Conservation (phyloP, 768 basidiomycete species). For the Cubamyces sp. region DNA sequence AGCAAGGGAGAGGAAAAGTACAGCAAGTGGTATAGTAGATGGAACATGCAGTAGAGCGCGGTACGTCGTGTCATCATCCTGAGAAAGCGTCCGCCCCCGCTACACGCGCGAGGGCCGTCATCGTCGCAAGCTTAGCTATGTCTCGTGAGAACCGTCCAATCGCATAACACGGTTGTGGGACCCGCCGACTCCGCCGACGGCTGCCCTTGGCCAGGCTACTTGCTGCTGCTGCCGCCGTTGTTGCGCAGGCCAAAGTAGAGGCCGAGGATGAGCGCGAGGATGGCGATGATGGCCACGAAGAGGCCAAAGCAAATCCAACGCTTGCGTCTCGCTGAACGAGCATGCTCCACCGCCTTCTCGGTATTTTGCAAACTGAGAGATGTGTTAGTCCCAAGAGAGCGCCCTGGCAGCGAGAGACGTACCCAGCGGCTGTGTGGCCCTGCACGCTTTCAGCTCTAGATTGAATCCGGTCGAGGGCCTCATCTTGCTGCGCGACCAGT, state of each 20-base stretch:
- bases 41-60: conserved; percentile 12
- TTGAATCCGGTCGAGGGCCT: conserved; percentile 67
- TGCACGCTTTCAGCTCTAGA: conserved; percentile 64
- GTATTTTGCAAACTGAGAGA: conserved; percentile 59
- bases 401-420: conserved; percentile 30
- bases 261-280: conserved; percentile 64
- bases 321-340: conserved; percentile 73
- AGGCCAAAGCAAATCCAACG: conserved; percentile 87
- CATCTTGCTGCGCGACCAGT: conserved; percentile 80
- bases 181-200: neutral
- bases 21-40: conserved; percentile 20
- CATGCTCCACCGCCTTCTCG: conserved; percentile 67
- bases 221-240: conserved; percentile 11
- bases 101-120: neutral
- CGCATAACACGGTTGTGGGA: neutral
- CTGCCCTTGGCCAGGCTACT: neutral
- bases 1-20: conserved; percentile 1
- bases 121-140: conserved; percentile 1
- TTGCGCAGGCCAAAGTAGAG: conserved; percentile 33
- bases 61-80: conserved; percentile 12
- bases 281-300: conserved; percentile 53
- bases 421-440: conserved; percentile 74
- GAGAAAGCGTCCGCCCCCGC: neutral
- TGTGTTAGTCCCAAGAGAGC: neutral
- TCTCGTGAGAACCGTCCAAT: conserved; percentile 13